phyloP scores from a whole-genome alignment of 2,329 filamentous ascomycete genomes.

The Botrytis porri region DNA sequence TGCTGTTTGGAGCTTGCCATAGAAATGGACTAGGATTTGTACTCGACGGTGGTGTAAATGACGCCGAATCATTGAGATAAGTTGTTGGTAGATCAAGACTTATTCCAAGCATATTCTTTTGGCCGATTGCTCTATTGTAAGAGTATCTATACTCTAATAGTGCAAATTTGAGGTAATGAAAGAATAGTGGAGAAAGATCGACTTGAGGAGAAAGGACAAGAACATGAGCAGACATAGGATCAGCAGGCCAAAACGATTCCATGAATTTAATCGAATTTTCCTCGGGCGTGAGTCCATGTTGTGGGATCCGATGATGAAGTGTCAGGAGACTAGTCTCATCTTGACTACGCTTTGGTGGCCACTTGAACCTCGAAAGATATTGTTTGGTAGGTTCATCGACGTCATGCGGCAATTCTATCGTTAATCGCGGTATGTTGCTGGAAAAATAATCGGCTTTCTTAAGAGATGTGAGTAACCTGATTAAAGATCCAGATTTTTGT shows the following conservation, averaged over 20 bases:
- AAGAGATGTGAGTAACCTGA: constrained; percentile 75
- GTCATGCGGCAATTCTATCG: constrained; percentile 74
- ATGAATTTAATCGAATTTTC: constrained; percentile 73
- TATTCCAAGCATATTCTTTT: constrained; percentile 67
- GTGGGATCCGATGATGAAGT: constrained; percentile 70
- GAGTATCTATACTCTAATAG: constrained; percentile 78
- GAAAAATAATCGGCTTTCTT: constrained; percentile 72
- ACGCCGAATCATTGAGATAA: constrained; percentile 57
- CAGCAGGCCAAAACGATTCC: constrained; percentile 81
- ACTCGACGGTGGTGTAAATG: constrained; percentile 49
- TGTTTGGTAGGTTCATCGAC: constrained; percentile 63
- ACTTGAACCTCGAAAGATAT: constrained; percentile 63
- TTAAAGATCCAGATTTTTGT: constrained; percentile 68
- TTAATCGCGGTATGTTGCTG: constrained; percentile 68
- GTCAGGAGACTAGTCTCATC: constrained; percentile 56
- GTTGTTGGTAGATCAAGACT: constrained; percentile 71
- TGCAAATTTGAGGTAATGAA: constrained; percentile 79
- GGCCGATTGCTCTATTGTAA: constrained; percentile 45
- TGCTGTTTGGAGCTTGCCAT: constrained; percentile 81
- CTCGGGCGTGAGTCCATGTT: constrained; percentile 57
- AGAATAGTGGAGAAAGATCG: constrained; percentile 78
- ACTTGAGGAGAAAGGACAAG: constrained; percentile 80
- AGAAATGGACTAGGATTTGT: constrained; percentile 52
- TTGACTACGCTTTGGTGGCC: constrained; percentile 53
- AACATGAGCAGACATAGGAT: constrained; percentile 65